Evolutionary conservation across 2,329 filamentous ascomycete species (phyloP).

Genomic region (Fusarium sp.): DNA sequence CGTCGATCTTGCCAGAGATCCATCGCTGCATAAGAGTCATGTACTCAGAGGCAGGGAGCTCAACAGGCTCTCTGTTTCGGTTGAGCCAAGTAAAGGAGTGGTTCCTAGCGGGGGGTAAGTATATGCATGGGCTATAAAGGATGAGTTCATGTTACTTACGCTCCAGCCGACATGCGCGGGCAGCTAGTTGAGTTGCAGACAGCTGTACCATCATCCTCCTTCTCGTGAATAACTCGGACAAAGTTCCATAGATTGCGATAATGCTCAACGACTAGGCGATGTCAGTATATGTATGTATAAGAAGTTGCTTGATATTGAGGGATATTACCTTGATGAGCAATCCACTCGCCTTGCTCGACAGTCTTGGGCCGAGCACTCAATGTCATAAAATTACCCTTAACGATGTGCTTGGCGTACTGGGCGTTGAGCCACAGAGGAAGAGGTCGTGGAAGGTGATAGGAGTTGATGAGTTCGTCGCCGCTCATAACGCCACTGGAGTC

Average conservation of each 20-base stretch:
- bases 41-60: constrained; percentile 92
- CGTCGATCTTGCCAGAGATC: constrained; percentile 96
- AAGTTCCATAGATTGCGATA: constrained; percentile 91
- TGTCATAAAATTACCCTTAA: constrained; percentile 99
- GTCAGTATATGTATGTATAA: background rate
- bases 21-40: constrained; percentile 96
- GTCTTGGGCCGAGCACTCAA: constrained; percentile 93
- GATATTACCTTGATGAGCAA: constrained; percentile 88
- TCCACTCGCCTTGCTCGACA: constrained; percentile 94
- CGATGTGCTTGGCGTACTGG: constrained; percentile 85
- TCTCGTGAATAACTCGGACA: constrained; percentile 88
- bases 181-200: constrained; percentile 89
- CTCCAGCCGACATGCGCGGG: constrained; percentile 93
- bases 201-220: constrained; percentile 80
- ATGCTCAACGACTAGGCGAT: constrained; percentile 83
- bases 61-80: constrained; percentile 85
- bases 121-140: background rate
- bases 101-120: constrained; percentile 65
- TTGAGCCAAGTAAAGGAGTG: constrained; percentile 98
- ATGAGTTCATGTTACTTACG: constrained; percentile 69
- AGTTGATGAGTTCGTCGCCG: constrained; percentile 68
- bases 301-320: background rate
- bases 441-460: constrained; percentile 74
- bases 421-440: constrained; percentile 80
- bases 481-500: constrained; percentile 64